Conservation (phyloP, 768 basidiomycete genomes). For the Rhizopogon sp. region DNA sequence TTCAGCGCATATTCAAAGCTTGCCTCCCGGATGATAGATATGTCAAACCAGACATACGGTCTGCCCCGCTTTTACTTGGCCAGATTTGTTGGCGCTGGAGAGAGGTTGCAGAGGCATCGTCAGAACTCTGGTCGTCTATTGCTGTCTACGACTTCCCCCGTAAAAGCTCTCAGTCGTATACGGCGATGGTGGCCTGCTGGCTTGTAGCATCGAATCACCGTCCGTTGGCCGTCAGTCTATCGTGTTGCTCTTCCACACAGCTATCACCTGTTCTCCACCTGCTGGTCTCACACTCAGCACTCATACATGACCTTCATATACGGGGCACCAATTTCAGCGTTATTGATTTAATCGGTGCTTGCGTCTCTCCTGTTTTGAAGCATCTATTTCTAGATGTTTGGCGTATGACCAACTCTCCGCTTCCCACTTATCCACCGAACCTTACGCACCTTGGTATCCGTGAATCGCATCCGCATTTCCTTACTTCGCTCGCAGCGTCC, state of each 20-base stretch:
- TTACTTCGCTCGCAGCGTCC: slow-evolving; percentile 11
- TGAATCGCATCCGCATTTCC: slow-evolving; percentile 4
- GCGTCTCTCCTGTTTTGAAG: slow-evolving; percentile 7
- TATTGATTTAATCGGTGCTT: slow-evolving; percentile 10
- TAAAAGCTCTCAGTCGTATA: slow-evolving; percentile 4
- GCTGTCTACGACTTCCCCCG: background rate
- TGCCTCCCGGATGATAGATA: slow-evolving; percentile 21
- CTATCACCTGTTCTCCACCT: slow-evolving; percentile 7
- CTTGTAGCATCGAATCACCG: slow-evolving; percentile 15
- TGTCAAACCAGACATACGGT: slow-evolving; percentile 13
- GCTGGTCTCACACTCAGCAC: slow-evolving; percentile 14
- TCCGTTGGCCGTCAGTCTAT: slow-evolving; percentile 16
- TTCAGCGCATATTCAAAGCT: slow-evolving; percentile 26
- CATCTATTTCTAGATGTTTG: background rate
- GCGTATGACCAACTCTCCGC: background rate
- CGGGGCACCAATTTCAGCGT: slow-evolving; percentile 10
- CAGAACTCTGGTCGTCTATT: slow-evolving; percentile 28
- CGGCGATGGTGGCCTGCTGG: slow-evolving; percentile 22
- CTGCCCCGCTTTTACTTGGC: slow-evolving; percentile 26
- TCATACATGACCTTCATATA: slow-evolving; percentile 13
- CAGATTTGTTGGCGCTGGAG: slow-evolving; percentile 30
- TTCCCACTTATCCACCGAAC: slow-evolving; percentile 8
- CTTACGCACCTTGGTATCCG: slow-evolving; percentile 12
- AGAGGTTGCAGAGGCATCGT: slow-evolving; percentile 19
- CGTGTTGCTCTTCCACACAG: background rate